phyloP scores from a whole-genome alignment of 2,329 filamentous ascomycete species.

The Pseudodiploospora longispora region DNA sequence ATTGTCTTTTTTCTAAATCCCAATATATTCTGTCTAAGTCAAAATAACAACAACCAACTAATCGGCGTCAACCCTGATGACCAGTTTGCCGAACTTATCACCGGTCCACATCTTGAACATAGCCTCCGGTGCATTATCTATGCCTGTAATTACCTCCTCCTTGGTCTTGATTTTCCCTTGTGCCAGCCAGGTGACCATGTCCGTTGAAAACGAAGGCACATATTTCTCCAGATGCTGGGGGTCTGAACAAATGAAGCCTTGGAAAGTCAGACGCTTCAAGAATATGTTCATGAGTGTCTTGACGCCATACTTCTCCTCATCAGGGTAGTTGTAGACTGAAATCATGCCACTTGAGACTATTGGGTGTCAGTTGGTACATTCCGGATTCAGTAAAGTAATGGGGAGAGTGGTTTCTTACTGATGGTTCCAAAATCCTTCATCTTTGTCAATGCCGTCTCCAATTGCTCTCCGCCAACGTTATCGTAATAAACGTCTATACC shows the following conservation, averaged over 20 bases:
- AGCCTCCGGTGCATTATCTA: constrained; percentile 49
- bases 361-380: constrained; percentile 2
- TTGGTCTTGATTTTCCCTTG: constrained; percentile 69
- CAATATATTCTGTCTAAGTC: too few species aligned
- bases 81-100: not conserved
- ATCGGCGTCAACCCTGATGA: not conserved
- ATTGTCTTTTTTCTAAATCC: too few species aligned
- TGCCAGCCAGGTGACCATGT: constrained; percentile 62
- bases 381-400: rapidly evolving
- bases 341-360: constrained; percentile 33
- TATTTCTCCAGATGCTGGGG: constrained; percentile 63
- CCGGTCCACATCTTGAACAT: constrained; percentile 11
- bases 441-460: constrained; percentile 35
- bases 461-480: constrained; percentile 45
- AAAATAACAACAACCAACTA: too few species aligned
- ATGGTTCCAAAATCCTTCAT: constrained; percentile 60
- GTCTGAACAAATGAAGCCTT: constrained; percentile 68
- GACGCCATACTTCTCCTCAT: constrained; percentile 53
- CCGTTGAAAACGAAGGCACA: too few species aligned
- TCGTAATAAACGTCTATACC: constrained; percentile 64
- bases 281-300: constrained; percentile 58
- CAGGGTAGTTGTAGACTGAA: constrained; percentile 60
- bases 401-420: constrained; percentile 24
- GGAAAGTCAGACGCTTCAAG: constrained; percentile 59
- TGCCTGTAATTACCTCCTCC: constrained; percentile 61